Base-by-base conservation (phyloP, 306 rosid genomes). In the Vachellia collinsii region DNA sequence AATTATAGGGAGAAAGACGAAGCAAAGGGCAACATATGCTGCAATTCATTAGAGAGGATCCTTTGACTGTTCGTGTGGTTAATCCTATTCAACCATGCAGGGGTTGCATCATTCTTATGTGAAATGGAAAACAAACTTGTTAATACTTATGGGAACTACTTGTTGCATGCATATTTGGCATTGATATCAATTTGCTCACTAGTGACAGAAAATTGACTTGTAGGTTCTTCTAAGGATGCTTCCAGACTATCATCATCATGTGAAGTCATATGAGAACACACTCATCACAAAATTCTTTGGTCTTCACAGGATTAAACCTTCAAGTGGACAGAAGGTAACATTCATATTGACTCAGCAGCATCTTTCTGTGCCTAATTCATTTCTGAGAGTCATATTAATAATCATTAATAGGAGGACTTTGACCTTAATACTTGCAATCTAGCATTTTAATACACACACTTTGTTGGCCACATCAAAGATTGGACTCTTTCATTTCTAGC, bases 221-320 rank as follows among this genome's bases (percentile, higher is more conserved):
- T 79, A 95, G 99, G 99, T 93, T 83, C 97, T 95, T 82, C 90
- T 93, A 39, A 84, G 91, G 88, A 95, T 95, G 99, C 99, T 95
- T 82, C 99, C 98, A 51, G 93, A 90, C 82, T 95, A 95, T 86
- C 96, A 95, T 90, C 93, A 84, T 84, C 99, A 95, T 67, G 99
- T 95, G 85, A 89, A 89, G 86, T 74, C 92, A 6, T 88, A 91
- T 51, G 99, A 95, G n/a, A 95, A 95, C 84, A 95, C 99, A 3
- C 96, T 95, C 29, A 77, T 95, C 74, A 95, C 99, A 44, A 95
- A 95, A 50, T 95, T 95, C 82, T 95, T 95, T 81, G 99, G 99
- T 80, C 97, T 95, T 88, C 99, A 95, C 81, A 92, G 99, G 87
- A 93, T 95, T 83, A 93, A 89, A 83, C 97, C 99, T 76, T 89